These are phyloP conservation scores for Ambispora gerdemannii DNA, from an alignment of 192 early-diverging fungal species.

Conservation along the genomic window DNA sequence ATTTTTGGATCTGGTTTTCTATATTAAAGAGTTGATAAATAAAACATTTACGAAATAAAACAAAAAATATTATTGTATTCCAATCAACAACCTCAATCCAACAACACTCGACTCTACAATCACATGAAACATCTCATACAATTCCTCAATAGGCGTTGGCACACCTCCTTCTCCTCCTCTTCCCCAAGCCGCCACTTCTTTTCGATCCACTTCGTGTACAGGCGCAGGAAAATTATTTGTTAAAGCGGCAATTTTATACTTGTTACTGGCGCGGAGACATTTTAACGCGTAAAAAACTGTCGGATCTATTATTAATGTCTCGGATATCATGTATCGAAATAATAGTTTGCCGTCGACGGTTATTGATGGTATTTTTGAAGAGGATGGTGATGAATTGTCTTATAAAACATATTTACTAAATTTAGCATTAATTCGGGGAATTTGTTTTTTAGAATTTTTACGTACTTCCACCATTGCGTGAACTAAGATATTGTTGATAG, in stretches of 20 bases:
- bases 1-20: constrained; percentile 81
- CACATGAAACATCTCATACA: constrained; percentile 60
- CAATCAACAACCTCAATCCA: constrained; percentile 64
- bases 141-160: constrained; percentile 35
- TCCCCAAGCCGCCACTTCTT: constrained; percentile 38
- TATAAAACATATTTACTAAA: background rate
- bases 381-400: constrained; percentile 19
- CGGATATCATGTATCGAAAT: constrained; percentile 63
- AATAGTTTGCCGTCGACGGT: constrained; percentile 57
- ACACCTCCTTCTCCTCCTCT: too few species aligned
- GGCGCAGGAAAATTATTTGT: constrained; percentile 77
- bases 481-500: constrained; percentile 44
- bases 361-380: constrained; percentile 32
- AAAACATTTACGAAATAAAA: too few species aligned
- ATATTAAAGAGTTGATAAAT: too few species aligned
- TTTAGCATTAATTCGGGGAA: background rate
- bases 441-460: background rate
- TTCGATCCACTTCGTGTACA: constrained; percentile 34
- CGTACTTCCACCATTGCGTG: constrained; percentile 31
- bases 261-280: constrained; percentile 39
- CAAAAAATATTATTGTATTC: too few species aligned
- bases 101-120: constrained; percentile 75
- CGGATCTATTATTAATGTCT: constrained; percentile 44
- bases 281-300: constrained; percentile 50
- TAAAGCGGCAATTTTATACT: constrained; percentile 70